Base-by-base conservation (phyloP, 257 asterid species). In the Eucommia ulmoides region DNA sequence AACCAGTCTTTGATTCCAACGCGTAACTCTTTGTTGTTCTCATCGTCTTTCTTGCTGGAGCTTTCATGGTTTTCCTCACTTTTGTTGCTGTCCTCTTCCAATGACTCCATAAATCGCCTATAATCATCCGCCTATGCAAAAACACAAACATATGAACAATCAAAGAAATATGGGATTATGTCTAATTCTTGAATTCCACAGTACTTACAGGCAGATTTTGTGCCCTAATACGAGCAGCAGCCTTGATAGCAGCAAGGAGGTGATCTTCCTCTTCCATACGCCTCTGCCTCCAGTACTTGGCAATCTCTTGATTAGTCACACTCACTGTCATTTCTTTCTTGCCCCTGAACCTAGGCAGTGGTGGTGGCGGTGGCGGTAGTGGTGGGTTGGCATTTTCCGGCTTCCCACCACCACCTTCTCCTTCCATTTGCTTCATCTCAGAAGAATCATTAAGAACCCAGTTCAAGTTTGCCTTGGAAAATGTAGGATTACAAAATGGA, bases 231-330 rank as follows among this genome's bases (percentile, higher is more conserved):
- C 73, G 71, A 61, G 84, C 93, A 7, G 80, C 88, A 52, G 88
- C 80, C 60, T 73, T 75, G 16, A 76, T 60, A 23, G 88, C 93
- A 53, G 75, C 75, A 16, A 53, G 62, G 33, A 79, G 74, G 42
- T 79, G 85, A n/a, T 79, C 84, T 57, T 82, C 84, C 63, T 78
- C 93, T 17, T 51, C 65, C 61, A 54, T 33, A 33, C 45, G 73
- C 56, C 61, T 74, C 55, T 66, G 74, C 55, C 70, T 73, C 93
- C 93, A 75, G 58, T 51, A 82, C 47, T 53, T 56, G 1, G 78
- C 80, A 52, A 71, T 76, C 74, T 82, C 79, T 52, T 52, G 63
- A 19, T 76, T 67, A 0, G 93, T 78, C 58, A 77, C 69, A 14
- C 80, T 74, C n/a, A 21, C 47, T 56, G 54, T 68, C 20, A 47